Percentiles rank a stretch among this genome's conserved stretches.
These are phyloP conservation scores for Rhizopogon vesiculosus DNA, from an alignment of 768 basidiomycete genomes.

Conservation along the genomic window DNA sequence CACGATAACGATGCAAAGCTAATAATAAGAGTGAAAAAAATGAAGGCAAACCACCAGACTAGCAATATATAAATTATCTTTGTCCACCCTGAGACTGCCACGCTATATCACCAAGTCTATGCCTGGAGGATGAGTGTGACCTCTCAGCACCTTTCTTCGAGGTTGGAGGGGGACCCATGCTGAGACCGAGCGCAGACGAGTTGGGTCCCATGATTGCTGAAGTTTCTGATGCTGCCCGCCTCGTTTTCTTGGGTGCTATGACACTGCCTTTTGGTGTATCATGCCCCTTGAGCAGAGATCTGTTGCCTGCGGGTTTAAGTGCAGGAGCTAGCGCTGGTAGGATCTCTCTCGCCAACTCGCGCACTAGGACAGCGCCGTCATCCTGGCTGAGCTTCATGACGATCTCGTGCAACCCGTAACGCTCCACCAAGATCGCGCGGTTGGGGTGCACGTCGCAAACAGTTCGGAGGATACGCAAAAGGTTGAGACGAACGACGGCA, in stretches of 20 bases:
- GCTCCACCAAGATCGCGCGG: slow-evolving; percentile 72
- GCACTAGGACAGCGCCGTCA: slow-evolving; percentile 88
- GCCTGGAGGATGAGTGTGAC: slow-evolving; percentile 38
- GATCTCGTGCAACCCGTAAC: slow-evolving; percentile 75
- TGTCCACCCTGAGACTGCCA: slow-evolving; percentile 39
- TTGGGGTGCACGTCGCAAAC: slow-evolving; percentile 92
- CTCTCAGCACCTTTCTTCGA: slow-evolving; percentile 30
- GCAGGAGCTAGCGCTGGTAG: slow-evolving; percentile 73
- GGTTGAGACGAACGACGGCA: slow-evolving; percentile 86
- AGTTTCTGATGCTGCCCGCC: slow-evolving; percentile 70
- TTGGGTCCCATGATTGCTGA: slow-evolving; percentile 29
- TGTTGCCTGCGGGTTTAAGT: slow-evolving; percentile 46
- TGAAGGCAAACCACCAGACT: slow-evolving; percentile 5
- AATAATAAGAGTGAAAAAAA: slow-evolving; percentile 15
- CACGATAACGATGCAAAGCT: slow-evolving; percentile 14
- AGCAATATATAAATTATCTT: slow-evolving; percentile 14
- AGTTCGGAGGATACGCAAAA: slow-evolving; percentile 78
- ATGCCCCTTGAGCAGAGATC: slow-evolving; percentile 23
- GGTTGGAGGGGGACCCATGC: slow-evolving; percentile 7
- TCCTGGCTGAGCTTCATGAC: slow-evolving; percentile 77
- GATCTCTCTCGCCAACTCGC: slow-evolving; percentile 85
- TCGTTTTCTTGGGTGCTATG: slow-evolving; percentile 60
- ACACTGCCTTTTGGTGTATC: slow-evolving; percentile 34
- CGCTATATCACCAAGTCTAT: slow-evolving; percentile 57
- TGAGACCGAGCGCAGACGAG: slow-evolving; percentile 13